These are phyloP conservation scores for Phaeosphaeriaceae sp. DNA, from an alignment of 2,329 filamentous ascomycete genomes.

Conservation along the genomic window DNA sequence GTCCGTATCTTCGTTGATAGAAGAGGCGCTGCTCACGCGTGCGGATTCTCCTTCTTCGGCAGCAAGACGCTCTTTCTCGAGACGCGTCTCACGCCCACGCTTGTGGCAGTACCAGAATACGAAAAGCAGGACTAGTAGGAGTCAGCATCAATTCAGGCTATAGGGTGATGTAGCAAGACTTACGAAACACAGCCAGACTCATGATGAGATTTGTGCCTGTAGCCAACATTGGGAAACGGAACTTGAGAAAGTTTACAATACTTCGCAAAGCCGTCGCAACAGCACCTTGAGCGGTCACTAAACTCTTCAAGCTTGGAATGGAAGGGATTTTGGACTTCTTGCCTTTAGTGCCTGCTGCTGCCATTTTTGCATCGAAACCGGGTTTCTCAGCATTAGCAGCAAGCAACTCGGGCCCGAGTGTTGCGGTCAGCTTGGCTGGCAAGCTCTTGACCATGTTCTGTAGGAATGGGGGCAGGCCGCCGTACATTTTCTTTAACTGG, in stretches of 20 bases:
- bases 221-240: constrained; percentile 87
- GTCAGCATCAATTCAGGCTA: constrained; percentile 23
- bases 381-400: constrained; percentile 77
- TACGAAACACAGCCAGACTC: constrained; percentile 86
- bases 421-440: constrained; percentile 78
- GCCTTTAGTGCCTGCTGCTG: constrained; percentile 25
- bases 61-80: constrained; percentile 65
- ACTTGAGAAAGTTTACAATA: constrained; percentile 87
- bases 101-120: constrained; percentile 99
- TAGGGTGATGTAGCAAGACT: constrained; percentile 50
- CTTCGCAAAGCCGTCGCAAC: constrained; percentile 83
- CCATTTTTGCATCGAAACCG: constrained; percentile 51
- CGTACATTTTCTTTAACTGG: constrained; percentile 69
- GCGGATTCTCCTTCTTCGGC: constrained; percentile 38
- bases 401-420: constrained; percentile 80
- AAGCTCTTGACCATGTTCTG: constrained; percentile 86
- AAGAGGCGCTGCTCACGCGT: constrained; percentile 37
- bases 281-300: constrained; percentile 86
- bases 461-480: constrained; percentile 74
- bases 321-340: constrained; percentile 62
- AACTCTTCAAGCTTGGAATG: constrained; percentile 74
- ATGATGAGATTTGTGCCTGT: constrained; percentile 86
- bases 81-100: constrained; percentile 82
- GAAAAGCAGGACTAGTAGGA: constrained; percentile 73
- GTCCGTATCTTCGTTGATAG: constrained; percentile 37